A percentile compares a stretch with the other conserved stretches of the same genome.
phyloP scores from a whole-genome alignment of 768 basidiomycete genomes.

The Lentinula raphanica region DNA sequence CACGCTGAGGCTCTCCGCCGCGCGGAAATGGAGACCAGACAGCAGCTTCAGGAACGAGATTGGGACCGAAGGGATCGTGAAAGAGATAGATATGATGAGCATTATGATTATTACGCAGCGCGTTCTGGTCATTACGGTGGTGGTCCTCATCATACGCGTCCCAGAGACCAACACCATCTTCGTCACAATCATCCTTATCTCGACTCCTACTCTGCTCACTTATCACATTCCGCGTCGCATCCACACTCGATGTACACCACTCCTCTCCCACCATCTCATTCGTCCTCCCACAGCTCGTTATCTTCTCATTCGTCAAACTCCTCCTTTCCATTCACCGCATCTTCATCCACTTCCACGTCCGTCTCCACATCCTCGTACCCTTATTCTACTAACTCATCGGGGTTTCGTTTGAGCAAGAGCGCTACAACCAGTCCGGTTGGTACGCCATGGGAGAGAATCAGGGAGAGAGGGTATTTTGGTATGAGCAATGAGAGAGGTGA shows the following conservation, averaged over 20 bases:
- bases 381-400: neutral
- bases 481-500: conserved; percentile 30
- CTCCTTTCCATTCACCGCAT: conserved; percentile 15
- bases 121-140: neutral
- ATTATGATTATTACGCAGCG: neutral
- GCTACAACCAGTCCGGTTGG: conserved; percentile 63
- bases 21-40: conserved; percentile 62
- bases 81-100: neutral
- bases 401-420: conserved; percentile 46
- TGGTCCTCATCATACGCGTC: neutral
- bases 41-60: neutral
- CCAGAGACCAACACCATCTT: neutral
- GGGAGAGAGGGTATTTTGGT: conserved; percentile 38
- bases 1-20: conserved; percentile 63
- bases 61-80: neutral
- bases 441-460: conserved; percentile 26
- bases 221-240: neutral
- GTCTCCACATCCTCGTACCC: conserved; percentile 8
- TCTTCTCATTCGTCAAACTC: neutral
- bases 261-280: neutral
- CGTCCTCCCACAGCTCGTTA: conserved; percentile 1
- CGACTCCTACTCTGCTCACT: neutral
- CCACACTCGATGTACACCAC: neutral
- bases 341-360: conserved; percentile 4
- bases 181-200: neutral